Evolutionary conservation across 169 alveolate species (phyloP).

Genomic region (Plasmodium fragile): DNA sequence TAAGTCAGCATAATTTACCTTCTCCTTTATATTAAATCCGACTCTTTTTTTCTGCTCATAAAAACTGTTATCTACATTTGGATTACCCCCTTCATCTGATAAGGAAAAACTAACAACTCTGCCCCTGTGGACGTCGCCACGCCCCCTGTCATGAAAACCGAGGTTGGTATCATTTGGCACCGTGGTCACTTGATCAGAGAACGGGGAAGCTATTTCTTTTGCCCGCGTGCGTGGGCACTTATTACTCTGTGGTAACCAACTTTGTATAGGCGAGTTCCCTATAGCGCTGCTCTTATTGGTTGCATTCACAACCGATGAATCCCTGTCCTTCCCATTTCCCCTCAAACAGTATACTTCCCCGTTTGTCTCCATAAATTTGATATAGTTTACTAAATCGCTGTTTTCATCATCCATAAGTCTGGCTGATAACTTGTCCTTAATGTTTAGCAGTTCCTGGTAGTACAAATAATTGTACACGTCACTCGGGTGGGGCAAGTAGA

Average conservation of each 20-base stretch:
- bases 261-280: not conserved
- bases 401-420: not conserved
- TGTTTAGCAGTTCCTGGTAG: constrained; percentile 32
- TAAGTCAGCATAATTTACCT: not conserved
- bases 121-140: not conserved
- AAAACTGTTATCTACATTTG: not conserved
- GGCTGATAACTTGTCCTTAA: not conserved
- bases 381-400: not conserved
- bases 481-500: constrained; percentile 44
- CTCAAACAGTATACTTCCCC: not conserved
- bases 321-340: not conserved
- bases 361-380: not conserved
- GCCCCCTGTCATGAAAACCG: not conserved
- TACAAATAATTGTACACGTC: constrained; percentile 67
- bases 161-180: not conserved
- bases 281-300: not conserved
- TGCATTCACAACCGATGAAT: not conserved
- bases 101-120: not conserved
- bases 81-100: not conserved
- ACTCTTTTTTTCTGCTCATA: not conserved
- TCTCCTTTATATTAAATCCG: not conserved
- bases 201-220: not conserved
- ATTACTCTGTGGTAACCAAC: not conserved
- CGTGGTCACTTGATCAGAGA: not conserved
- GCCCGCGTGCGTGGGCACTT: not conserved